Evolutionary conservation across 352 stramenopile genomes (phyloP), one percentile per base, ranked within the genome.

Genomic region (Phytophthora colocasiae): DNA sequence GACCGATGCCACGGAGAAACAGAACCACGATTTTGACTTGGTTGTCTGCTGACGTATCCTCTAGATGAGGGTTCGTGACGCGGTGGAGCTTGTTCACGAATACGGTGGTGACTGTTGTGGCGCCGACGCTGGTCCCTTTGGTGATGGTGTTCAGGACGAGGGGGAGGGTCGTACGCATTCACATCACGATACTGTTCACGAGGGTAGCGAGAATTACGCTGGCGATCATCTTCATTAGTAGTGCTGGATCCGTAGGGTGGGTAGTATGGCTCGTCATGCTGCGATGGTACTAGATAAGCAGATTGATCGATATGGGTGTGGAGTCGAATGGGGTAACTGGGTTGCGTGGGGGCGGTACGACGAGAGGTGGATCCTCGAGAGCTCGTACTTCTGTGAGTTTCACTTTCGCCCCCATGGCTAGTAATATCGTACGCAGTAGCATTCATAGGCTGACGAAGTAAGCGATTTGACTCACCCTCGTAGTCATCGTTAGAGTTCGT

Each of bases 301-400:
- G 65, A 64, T 6, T 65, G 65, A 41, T 77, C 56, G 51, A 77
- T 74, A 24, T 77, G 57, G 4, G 69, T 74, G 55, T 77, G 65
- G 15, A 74, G 65, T 14, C 41, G 55, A 29, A 71, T 38, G 4
- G 65, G 65, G 38, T 63, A 71, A 26, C 34, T 46, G 4, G 54
- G 7, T 36, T 66, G 39, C 12, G 50, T 44, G 27, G 47, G 19
- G 15, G 36, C 52, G 38, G 15, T 48, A 10, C 43, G 56, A 4
- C 48, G 63, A 43, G 56, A 15, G n/a, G 34, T 40, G n/a, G 57
- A 24, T 49, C 22, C 58, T 41, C 39, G 49, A 6, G 51, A 56
- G 14, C 29, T n/a, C 17, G 56, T 31, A 50, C 27, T 59, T 27
- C 31, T 17, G 2, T 36, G 24, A 2, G 10, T 51, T 8, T 55